phyloP scores from a whole-genome alignment of 768 basidiomycete species.

The Cytidiella melzeri region DNA sequence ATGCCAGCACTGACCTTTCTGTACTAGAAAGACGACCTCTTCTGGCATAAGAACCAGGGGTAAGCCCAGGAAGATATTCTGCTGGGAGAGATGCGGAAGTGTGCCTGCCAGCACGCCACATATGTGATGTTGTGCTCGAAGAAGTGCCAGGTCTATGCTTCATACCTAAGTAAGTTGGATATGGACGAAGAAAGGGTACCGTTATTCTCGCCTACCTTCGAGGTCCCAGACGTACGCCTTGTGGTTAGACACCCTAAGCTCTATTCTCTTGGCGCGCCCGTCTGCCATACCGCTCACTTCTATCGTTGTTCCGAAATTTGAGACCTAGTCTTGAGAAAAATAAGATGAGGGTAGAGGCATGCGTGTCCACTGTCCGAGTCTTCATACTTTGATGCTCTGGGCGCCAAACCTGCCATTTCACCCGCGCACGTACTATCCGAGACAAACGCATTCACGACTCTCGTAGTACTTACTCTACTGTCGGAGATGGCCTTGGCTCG shows the following conservation, averaged over 20 bases:
- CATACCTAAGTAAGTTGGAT: slow-evolving; percentile 1
- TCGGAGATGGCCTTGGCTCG: no score
- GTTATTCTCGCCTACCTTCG: slow-evolving; percentile 46
- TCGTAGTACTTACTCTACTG: no score
- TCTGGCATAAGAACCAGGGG: slow-evolving; percentile 87
- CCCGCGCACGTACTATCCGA: no score
- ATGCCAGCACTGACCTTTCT: slow-evolving; percentile 52
- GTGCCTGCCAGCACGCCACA: slow-evolving; percentile 88
- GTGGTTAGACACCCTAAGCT: slow-evolving; percentile 67
- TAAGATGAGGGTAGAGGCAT: no score
- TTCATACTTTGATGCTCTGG: no score
- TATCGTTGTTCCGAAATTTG: no score
- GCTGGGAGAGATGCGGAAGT: slow-evolving; percentile 89
- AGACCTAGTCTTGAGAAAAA: no score
- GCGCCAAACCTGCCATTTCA: no score
- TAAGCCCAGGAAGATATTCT: slow-evolving; percentile 94
- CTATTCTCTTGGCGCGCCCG: slow-evolving; percentile 3
- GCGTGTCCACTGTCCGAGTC: no score
- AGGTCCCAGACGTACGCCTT: slow-evolving; percentile 88
- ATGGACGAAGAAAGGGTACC: not conserved
- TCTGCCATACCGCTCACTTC: no score
- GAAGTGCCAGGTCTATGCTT: slow-evolving; percentile 63
- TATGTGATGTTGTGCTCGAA: slow-evolving; percentile 77
- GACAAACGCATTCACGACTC: no score
- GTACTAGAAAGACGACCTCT: slow-evolving; percentile 83